These are phyloP conservation scores for Ganoderma sp. DNA, from an alignment of 1,284 basidiomycete genomes.

Conservation along the genomic window DNA sequence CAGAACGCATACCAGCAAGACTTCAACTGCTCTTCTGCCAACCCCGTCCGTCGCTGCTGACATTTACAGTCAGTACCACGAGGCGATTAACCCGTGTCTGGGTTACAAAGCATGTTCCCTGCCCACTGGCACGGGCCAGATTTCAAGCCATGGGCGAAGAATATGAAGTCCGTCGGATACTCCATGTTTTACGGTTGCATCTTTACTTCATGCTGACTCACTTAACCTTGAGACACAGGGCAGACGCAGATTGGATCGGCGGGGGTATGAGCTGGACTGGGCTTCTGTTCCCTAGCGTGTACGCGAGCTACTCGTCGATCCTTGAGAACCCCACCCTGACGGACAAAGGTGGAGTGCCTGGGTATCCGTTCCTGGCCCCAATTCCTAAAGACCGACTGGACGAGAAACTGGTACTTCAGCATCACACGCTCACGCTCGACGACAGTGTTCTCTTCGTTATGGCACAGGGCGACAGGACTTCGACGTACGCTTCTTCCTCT, in stretches of 20 bases:
- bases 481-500: slow-evolving; percentile 53
- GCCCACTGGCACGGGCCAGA: slow-evolving; percentile 62
- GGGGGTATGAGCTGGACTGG: slow-evolving; percentile 84
- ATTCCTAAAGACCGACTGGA: slow-evolving; percentile 71
- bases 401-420: too few relatives aligned
- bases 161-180: slow-evolving; percentile 74
- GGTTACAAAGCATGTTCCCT: slow-evolving; percentile 58
- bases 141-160: slow-evolving; percentile 81
- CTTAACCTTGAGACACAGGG: too few relatives aligned
- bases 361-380: slow-evolving; percentile 73
- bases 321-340: slow-evolving; percentile 71
- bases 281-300: slow-evolving; percentile 69
- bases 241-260: too few relatives aligned
- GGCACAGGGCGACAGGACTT: slow-evolving; percentile 65
- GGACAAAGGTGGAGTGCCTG: slow-evolving; percentile 76
- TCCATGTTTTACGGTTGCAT: slow-evolving; percentile 34
- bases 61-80: slow-evolving; percentile 62
- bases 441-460: slow-evolving; percentile 62
- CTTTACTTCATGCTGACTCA: too few relatives aligned
- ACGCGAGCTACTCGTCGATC: slow-evolving; percentile 61
- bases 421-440: too few relatives aligned
- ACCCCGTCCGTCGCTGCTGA: too few relatives aligned
- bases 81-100: slow-evolving; percentile 66
- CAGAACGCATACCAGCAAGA: too few relatives aligned
- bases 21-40: too few relatives aligned